Conservation (phyloP, 805 yeast species). For the Peterozyma xylosa region DNA sequence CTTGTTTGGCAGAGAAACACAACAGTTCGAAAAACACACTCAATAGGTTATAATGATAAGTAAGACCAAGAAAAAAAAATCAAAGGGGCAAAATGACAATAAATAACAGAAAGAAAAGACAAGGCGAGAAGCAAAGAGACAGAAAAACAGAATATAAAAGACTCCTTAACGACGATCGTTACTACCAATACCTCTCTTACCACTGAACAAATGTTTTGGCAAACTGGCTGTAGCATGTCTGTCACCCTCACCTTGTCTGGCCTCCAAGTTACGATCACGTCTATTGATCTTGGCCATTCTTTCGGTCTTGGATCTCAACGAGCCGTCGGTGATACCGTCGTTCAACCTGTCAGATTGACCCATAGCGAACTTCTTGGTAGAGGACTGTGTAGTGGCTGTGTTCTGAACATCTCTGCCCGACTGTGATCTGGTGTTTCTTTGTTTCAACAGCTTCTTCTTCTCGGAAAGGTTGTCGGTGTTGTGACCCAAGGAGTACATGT, state of each 20-base stretch:
- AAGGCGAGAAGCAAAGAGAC: no score
- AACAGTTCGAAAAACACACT: no score
- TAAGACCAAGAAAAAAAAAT: no score
- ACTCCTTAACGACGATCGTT: slow-evolving; percentile 70
- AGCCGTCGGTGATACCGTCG: slow-evolving; percentile 82
- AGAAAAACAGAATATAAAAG: not conserved
- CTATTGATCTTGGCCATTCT: slow-evolving; percentile 84
- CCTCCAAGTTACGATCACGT: slow-evolving; percentile 87
- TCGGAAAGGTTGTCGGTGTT: slow-evolving; percentile 64
- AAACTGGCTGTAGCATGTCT: slow-evolving; percentile 77
- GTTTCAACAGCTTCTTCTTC: slow-evolving; percentile 25
- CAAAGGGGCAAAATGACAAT: no score
- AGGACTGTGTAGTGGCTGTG: slow-evolving; percentile 18
- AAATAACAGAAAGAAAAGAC: no score
- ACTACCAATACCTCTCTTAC: slow-evolving; percentile 95
- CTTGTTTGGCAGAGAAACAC: no score
- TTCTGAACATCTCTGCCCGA: slow-evolving; percentile 76
- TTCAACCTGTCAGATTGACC: slow-evolving; percentile 73
- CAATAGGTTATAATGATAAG: no score
- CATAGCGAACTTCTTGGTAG: slow-evolving; percentile 30
- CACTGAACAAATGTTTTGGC: slow-evolving; percentile 93
- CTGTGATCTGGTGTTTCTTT: slow-evolving; percentile 17
- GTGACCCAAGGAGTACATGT: slow-evolving; percentile 85
- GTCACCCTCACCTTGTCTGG: slow-evolving; percentile 94
- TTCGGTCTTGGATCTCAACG: slow-evolving; percentile 75